These are phyloP conservation scores for Boletus sp. DNA, from an alignment of 768 basidiomycete genomes.

Conservation along the genomic window DNA sequence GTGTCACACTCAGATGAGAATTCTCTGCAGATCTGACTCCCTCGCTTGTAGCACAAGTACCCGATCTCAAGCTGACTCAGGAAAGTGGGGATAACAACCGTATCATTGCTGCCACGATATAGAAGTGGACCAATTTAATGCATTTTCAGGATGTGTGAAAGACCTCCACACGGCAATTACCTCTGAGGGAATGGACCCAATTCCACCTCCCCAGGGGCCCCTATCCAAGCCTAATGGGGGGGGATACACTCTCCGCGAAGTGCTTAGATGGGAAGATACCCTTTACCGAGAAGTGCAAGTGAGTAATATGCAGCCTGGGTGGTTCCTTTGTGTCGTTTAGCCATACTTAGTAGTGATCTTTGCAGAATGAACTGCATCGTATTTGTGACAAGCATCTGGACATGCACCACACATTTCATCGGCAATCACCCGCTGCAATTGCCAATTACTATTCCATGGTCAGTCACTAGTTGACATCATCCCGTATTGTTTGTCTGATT, in stretches of 20 bases:
- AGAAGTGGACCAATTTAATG: not conserved
- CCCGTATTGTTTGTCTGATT: not conserved
- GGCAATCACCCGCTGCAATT: not conserved
- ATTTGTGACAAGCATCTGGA: not conserved
- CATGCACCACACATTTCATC: not conserved
- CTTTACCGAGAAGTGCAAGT: not conserved
- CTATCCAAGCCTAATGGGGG: not conserved
- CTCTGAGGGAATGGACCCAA: not conserved
- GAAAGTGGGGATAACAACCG: not conserved
- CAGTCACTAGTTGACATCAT: not conserved
- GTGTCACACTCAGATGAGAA: not conserved
- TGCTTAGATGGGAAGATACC: not conserved
- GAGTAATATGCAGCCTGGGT: not conserved
- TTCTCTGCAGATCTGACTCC: not conserved
- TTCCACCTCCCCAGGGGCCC: not conserved
- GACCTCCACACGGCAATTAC: not conserved
- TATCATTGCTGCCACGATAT: not conserved
- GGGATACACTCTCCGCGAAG: not conserved
- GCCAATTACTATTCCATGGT: not conserved
- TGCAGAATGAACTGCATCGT: not conserved
- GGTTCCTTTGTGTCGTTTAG: too few species aligned
- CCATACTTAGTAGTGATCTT: not conserved
- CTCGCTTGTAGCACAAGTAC: not conserved
- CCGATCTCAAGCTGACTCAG: not conserved
- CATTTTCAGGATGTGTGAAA: not conserved